Base-by-base conservation (phyloP, 1,139 yeast species). In the Yamadazyma oceani region DNA sequence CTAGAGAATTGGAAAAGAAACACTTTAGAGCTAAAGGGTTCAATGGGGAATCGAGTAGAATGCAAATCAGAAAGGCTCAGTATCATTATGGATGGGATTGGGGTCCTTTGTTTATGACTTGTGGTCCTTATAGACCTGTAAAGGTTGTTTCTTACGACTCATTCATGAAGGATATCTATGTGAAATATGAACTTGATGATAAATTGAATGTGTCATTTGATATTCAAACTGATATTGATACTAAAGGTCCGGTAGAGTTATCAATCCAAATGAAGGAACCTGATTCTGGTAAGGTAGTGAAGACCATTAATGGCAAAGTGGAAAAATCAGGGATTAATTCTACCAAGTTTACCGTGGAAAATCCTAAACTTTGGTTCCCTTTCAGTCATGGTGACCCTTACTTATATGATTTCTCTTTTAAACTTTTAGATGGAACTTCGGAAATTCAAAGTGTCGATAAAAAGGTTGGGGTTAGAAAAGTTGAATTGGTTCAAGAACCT, bases 21-120 rank as follows among this genome's bases (percentile, higher is more conserved):
- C 39, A 46, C 35, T 60, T 59, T 5, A 41, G 17, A 39, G 42
- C 42, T 33, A 46, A 46, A 12, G 51, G 69, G 43, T 61, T 58
- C 49, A 72, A 68, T 47, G 78, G 76, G 2, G 75, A 69, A 32
- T 38, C 63, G 6, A 51, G 61, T 28, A 54, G 80, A 30, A 53
- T 69, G 31, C 65, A 70, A 39, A 65, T 69, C 8, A 56, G 81
- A 43, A 75, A 75, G 49, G 76, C 80, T 0, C 80, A 73, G 49
- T 75, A 73, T 47, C 79, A 75, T 42, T 75, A 62, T 49, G 81
- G 81, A 3, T 75, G 81, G 81, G 81, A 75, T 51, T 75, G 81
- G 81, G 80, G 80, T 9, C 80, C 79, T 6, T 51, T 60, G 1
- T 49, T 73, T 34, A 56, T 71, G 49, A 64, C 74, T 12, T 69